Conservation (phyloP, 306 rosid genomes). For the Gynostemma pentaphyllum region DNA sequence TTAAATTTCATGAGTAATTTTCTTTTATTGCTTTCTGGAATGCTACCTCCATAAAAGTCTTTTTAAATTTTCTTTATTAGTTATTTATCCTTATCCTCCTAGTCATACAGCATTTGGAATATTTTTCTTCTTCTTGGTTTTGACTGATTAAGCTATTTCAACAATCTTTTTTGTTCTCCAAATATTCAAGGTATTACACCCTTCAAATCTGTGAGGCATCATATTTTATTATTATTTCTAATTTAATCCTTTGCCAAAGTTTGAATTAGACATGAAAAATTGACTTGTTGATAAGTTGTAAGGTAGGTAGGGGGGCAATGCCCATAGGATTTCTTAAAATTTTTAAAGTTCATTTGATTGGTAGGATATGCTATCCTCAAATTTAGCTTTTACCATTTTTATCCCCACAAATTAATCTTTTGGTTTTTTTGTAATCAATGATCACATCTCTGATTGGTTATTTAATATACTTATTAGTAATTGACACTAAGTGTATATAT, state of each 20-base stretch:
- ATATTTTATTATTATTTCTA: not conserved
- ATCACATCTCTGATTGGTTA: not conserved
- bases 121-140: not conserved
- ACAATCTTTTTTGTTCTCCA: not conserved
- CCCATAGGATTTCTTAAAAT: not conserved
- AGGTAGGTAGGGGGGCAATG: not conserved
- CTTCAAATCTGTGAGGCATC: too few relatives aligned
- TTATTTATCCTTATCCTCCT: not conserved
- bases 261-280: not conserved
- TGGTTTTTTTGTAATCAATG: not conserved
- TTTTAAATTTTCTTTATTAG: not conserved
- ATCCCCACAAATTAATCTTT: not conserved
- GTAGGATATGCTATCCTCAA: not conserved
- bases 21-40: not conserved
- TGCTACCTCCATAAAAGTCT: not conserved
- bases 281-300: not conserved
- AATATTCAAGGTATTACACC: too few relatives aligned
- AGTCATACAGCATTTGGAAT: not conserved
- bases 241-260: too few relatives aligned
- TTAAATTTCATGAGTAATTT: not conserved
- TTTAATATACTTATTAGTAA: too few relatives aligned
- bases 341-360: not conserved
- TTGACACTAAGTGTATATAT: too few relatives aligned
- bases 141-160: not conserved
- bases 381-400: not conserved